These are phyloP conservation scores for Salvia sclarea DNA, from an alignment of 305 asterid species.

Conservation along the genomic window DNA sequence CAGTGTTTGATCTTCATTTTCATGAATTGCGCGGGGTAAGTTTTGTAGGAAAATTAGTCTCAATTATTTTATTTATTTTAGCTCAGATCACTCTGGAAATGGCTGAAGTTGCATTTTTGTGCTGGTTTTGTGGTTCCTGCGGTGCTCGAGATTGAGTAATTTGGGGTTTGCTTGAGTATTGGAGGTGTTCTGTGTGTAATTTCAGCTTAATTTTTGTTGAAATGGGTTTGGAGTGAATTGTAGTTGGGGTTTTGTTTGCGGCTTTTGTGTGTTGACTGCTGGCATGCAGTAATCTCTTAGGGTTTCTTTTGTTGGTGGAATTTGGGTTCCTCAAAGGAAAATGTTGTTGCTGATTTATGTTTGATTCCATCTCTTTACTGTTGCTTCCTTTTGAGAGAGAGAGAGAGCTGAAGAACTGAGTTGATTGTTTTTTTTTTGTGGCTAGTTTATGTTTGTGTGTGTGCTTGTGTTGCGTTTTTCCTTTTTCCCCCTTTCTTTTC, in stretches of 20 bases:
- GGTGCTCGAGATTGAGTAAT: conserved; percentile 9
- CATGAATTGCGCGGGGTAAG: conserved; percentile 39
- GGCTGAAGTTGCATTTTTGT: conserved; percentile 27
- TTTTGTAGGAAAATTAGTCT: conserved; percentile 2
- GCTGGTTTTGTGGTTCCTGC: conserved; percentile 28
- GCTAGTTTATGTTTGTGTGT: neutral
- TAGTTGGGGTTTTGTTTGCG: conserved; percentile 24
- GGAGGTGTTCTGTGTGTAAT: conserved; percentile 31
- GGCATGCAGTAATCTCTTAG: conserved; percentile 45
- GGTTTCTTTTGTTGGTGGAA: conserved; percentile 29
- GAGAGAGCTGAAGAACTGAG: neutral
- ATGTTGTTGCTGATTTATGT: conserved; percentile 39
- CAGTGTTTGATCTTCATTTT: conserved; percentile 44
- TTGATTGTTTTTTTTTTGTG: neutral
- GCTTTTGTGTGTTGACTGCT: conserved; percentile 28
- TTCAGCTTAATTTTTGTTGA: conserved; percentile 37
- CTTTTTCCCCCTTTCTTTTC: neutral
- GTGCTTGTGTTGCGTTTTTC: neutral
- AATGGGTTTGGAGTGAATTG: conserved; percentile 12
- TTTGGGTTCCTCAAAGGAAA: conserved; percentile 10
- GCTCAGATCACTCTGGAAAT: conserved; percentile 40
- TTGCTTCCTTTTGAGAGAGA: conserved; percentile 8
- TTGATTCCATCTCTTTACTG: conserved; percentile 16
- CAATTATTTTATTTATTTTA: conserved; percentile 35
- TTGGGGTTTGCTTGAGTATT: conserved; percentile 17